phyloP scores from a whole-genome alignment of 495 filamentous ascomycete species.

The Cenococcum geophilum region DNA sequence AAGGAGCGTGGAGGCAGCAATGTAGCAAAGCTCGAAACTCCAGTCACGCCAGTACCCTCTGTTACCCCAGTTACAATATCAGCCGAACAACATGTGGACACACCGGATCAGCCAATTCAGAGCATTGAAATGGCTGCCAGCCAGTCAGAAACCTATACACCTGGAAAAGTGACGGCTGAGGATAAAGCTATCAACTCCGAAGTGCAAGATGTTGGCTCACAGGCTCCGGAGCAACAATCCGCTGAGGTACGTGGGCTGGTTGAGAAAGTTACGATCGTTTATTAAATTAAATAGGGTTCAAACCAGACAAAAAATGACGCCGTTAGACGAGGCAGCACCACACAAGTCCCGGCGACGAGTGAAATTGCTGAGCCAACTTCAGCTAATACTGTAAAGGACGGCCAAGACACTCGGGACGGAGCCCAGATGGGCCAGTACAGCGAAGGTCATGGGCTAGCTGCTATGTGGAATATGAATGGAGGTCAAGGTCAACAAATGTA shows the following conservation, averaged over 20 bases:
- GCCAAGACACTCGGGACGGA: not conserved
- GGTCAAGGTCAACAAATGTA: slow-evolving; percentile 33
- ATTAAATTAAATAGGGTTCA: not conserved
- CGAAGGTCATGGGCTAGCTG: not conserved
- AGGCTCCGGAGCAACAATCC: not conserved
- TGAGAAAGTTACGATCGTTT: not conserved
- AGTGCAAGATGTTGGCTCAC: not conserved
- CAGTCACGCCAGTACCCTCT: slow-evolving; percentile 28
- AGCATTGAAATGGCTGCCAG: slow-evolving; percentile 9
- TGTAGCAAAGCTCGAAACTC: slow-evolving; percentile 34
- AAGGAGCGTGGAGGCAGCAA: slow-evolving; percentile 46
- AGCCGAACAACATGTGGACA: slow-evolving; percentile 18
- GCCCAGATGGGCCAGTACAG: not conserved
- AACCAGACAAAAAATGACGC: not conserved
- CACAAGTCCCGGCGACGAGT: not conserved
- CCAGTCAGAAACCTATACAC: not conserved
- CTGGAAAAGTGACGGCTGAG: not conserved
- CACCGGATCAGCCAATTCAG: slow-evolving; percentile 25
- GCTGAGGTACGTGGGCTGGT: not conserved
- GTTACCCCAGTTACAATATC: slow-evolving; percentile 13
- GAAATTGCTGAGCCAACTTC: slow-evolving; percentile 10
- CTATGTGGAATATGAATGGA: slow-evolving; percentile 31
- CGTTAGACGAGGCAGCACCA: not conserved
- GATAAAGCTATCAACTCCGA: not conserved
- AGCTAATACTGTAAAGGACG: not conserved